A percentile compares a stretch with the other conserved stretches of the same genome.
These are phyloP conservation scores for Cicer arietinum DNA, from an alignment of 306 rosid genomes.

Conservation along the genomic window DNA sequence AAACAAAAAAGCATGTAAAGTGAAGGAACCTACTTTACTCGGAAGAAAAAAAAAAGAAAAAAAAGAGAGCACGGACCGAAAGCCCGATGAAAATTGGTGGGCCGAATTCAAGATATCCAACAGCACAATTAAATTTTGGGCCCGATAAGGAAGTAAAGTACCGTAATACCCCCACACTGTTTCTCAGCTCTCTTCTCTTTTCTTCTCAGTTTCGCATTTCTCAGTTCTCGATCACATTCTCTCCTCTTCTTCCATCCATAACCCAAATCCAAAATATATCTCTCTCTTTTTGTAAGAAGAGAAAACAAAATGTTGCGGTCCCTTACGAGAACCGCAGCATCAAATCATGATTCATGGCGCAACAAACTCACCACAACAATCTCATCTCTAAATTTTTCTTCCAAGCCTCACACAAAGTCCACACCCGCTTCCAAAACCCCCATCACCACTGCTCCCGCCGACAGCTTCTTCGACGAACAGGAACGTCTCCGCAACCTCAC, in stretches of 20 bases:
- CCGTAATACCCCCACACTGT: constrained; percentile 28
- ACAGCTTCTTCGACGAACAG: constrained; percentile 56
- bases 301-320: constrained; percentile 62
- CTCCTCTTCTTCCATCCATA: not conserved
- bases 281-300: not conserved
- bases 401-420: constrained; percentile 53
- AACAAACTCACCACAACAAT: constrained; percentile 40
- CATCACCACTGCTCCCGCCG: constrained; percentile 34
- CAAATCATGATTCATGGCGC: constrained; percentile 36
- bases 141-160: not conserved
- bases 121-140: too few species aligned
- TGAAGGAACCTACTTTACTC: too few species aligned
- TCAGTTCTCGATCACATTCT: not conserved
- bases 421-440: constrained; percentile 42
- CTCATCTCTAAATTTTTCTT: constrained; percentile 50
- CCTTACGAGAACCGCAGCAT: constrained; percentile 52
- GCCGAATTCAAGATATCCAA: too few species aligned
- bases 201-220: not conserved
- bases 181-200: not conserved
- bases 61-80: too few species aligned
- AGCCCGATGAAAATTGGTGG: too few species aligned
- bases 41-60: too few species aligned
- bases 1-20: too few species aligned
- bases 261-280: constrained; percentile 51
- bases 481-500: constrained; percentile 70